Conservation (phyloP, 768 basidiomycete genomes). For the Sutorius australiensis region DNA sequence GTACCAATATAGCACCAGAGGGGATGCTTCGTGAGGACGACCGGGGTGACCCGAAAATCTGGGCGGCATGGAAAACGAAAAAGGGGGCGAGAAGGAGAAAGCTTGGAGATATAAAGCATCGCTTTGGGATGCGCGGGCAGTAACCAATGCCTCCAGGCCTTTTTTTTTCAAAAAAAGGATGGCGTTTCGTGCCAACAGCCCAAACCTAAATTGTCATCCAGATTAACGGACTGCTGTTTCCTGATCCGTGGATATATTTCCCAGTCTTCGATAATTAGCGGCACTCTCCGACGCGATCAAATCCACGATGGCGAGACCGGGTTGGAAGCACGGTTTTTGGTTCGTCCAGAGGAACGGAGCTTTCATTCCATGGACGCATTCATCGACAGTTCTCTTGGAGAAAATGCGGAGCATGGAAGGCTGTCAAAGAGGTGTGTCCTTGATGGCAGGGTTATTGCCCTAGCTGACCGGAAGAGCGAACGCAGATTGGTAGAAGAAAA, state of each 20-base stretch:
- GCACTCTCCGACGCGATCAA: slow-evolving; percentile 14
- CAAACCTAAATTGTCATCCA: slow-evolving; percentile 7
- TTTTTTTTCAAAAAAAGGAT: slow-evolving; percentile 3
- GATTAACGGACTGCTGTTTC: slow-evolving; percentile 3
- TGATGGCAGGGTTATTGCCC: slow-evolving; percentile 12
- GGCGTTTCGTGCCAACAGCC: not conserved
- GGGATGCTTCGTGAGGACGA: not conserved
- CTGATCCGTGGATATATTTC: slow-evolving; percentile 23
- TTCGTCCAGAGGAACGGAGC: slow-evolving; percentile 7
- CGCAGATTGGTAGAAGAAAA: slow-evolving; percentile 5
- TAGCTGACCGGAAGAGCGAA: not conserved
- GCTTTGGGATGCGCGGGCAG: not conserved
- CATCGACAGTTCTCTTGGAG: slow-evolving; percentile 14
- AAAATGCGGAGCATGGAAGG: slow-evolving; percentile 18
- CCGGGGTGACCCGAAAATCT: not conserved
- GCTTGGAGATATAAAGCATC: not conserved
- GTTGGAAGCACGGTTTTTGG: not conserved
- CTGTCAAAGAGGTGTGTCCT: slow-evolving; percentile 4
- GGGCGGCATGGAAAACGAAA: not conserved
- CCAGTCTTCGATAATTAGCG: slow-evolving; percentile 10
- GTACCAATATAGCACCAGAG: slow-evolving; percentile 2
- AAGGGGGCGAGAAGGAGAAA: not conserved
- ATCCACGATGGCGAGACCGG: slow-evolving; percentile 5
- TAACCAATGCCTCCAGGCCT: slow-evolving; percentile 1
- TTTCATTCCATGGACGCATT: slow-evolving; percentile 1